These are phyloP conservation scores for Pyricularia pennisetigena DNA, from an alignment of 2,329 filamentous ascomycete species.

Conservation along the genomic window DNA sequence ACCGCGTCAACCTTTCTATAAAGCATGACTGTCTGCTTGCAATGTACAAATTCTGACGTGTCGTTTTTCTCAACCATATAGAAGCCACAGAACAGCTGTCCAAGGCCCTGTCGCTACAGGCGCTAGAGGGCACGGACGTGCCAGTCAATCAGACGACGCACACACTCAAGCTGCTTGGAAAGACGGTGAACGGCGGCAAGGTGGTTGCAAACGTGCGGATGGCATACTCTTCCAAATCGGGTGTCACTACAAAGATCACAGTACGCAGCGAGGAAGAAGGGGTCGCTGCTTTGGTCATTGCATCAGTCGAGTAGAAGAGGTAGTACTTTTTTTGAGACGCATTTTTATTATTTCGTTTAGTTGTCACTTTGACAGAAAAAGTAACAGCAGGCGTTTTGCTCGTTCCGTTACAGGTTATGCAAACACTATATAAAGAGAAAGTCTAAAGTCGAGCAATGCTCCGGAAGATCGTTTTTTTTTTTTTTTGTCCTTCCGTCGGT, in stretches of 20 bases:
- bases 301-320: conserved; percentile 59
- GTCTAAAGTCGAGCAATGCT: background rate
- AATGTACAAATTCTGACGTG: conserved; percentile 10
- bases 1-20: background rate
- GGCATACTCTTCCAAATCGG: conserved; percentile 86
- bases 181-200: conserved; percentile 82
- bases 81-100: conserved; percentile 90
- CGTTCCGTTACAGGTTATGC: background rate
- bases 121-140: conserved; percentile 88
- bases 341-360: background rate
- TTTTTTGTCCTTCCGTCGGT: background rate
- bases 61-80: conserved; percentile 19
- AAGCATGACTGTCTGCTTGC: background rate
- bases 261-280: conserved; percentile 89
- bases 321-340: background rate
- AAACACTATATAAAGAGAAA: background rate
- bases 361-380: background rate
- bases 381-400: background rate
- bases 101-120: conserved; percentile 80
- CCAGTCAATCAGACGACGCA: conserved; percentile 83
- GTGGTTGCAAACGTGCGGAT: conserved; percentile 84
- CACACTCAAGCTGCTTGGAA: conserved; percentile 90
- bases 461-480: background rate
- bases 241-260: conserved; percentile 92
- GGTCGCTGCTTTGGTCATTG: conserved; percentile 74